These are phyloP conservation scores for Lyophyllum shimeji DNA, from an alignment of 768 basidiomycete genomes.

Conservation along the genomic window DNA sequence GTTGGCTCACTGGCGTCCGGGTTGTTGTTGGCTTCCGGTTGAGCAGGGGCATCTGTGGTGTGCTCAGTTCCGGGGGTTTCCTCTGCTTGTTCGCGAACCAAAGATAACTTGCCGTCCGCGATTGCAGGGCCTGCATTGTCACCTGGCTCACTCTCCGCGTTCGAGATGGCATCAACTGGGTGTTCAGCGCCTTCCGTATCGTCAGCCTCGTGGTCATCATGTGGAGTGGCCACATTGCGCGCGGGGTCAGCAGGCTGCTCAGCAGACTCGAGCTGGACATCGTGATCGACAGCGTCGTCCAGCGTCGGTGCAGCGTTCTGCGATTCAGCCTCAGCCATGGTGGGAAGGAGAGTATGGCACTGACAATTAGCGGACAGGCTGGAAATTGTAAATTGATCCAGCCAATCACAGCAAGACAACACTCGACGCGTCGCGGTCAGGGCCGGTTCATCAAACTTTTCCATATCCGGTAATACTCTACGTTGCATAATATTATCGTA, in stretches of 20 bases:
- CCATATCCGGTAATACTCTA: neutral
- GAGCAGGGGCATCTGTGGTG: slow-evolving; percentile 5
- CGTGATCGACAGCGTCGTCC: slow-evolving; percentile 18
- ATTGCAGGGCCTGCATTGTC: slow-evolving; percentile 17
- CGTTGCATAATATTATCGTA: slow-evolving; percentile 15
- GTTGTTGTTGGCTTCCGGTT: slow-evolving; percentile 25
- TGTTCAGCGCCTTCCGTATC: slow-evolving; percentile 20
- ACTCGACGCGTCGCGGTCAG: slow-evolving; percentile 26
- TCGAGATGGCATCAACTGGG: slow-evolving; percentile 15
- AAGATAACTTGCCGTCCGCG: slow-evolving; percentile 8
- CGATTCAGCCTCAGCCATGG: slow-evolving; percentile 29
- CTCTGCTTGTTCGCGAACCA: slow-evolving; percentile 20
- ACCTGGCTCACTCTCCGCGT: slow-evolving; percentile 7
- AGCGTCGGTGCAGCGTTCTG: slow-evolving; percentile 15
- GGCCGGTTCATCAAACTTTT: neutral
- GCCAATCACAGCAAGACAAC: slow-evolving; percentile 29
- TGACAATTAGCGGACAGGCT: neutral
- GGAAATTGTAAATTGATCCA: slow-evolving; percentile 9
- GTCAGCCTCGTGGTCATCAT: slow-evolving; percentile 28
- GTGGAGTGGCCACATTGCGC: slow-evolving; percentile 21
- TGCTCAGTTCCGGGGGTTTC: slow-evolving; percentile 15
- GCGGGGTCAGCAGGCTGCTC: slow-evolving; percentile 18
- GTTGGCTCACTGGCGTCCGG: slow-evolving; percentile 23
- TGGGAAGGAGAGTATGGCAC: slow-evolving; percentile 7
- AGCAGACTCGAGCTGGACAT: slow-evolving; percentile 11